Conservation (phyloP, 345 rosid genomes). For the Anacardium occidentale region DNA sequence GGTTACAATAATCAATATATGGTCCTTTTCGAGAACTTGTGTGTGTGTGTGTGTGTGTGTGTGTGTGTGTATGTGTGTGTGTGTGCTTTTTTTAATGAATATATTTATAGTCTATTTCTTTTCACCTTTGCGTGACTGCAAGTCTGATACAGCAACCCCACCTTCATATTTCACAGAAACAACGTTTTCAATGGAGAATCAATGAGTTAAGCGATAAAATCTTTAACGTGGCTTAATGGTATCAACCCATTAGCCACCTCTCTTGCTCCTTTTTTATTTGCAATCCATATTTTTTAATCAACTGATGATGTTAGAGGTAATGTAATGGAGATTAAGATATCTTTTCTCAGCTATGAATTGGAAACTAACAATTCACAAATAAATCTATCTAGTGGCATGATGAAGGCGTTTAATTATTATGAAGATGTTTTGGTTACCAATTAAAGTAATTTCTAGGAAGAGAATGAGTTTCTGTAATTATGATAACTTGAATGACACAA, state of each 20-base stretch:
- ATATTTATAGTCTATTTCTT: not conserved
- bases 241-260: conserved; percentile 9
- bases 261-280: not conserved
- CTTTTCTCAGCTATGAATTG: not conserved
- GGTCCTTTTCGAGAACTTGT: no score
- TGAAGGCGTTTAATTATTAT: no score
- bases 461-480: not conserved
- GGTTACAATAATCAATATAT: not conserved
- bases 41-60: no score
- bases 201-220: not conserved
- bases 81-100: no score
- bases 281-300: not conserved
- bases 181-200: conserved; percentile 5
- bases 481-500: no score
- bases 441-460: no score
- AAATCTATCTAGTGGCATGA: not conserved
- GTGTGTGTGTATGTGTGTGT: no score
- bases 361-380: not conserved
- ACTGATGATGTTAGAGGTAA: conserved; percentile 14
- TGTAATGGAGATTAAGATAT: not conserved
- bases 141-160: conserved; percentile 19
- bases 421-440: no score
- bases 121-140: not conserved
- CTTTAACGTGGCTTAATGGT: no score
- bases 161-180: conserved; percentile 11